These are phyloP conservation scores for Ophiostoma montium DNA, from an alignment of 2,329 filamentous ascomycete genomes.

Conservation along the genomic window DNA sequence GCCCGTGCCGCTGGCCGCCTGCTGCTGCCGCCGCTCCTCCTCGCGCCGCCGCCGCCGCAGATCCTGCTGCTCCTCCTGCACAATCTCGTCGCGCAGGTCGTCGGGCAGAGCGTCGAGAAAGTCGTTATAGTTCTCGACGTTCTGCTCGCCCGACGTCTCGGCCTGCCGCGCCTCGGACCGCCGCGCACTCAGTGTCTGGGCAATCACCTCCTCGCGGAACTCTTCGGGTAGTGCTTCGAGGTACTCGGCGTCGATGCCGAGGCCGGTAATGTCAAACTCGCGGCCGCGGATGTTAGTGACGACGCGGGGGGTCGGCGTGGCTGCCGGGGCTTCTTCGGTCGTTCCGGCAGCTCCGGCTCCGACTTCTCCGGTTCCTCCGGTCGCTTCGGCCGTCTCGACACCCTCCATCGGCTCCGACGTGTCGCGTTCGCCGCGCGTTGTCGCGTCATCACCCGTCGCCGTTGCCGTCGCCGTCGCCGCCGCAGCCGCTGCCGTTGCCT, in stretches of 20 bases:
- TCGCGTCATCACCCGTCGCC: slow-evolving; percentile 19
- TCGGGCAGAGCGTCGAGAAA: slow-evolving; percentile 87
- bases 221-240: slow-evolving; percentile 96
- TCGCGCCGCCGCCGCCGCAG: slow-evolving; percentile 79
- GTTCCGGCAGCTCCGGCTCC: background rate
- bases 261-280: slow-evolving; percentile 80
- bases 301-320: slow-evolving; percentile 34
- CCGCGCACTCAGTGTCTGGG: slow-evolving; percentile 72
- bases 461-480: slow-evolving; percentile 23
- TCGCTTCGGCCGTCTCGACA: slow-evolving; percentile 4
- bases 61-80: slow-evolving; percentile 80
- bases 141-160: slow-evolving; percentile 52
- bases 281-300: slow-evolving; percentile 75
- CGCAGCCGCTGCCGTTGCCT: slow-evolving; percentile 34
- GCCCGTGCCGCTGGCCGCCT: too few relatives aligned
- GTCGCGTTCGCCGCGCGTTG: slow-evolving; percentile 16
- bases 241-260: slow-evolving; percentile 91
- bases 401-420: slow-evolving; percentile 44
- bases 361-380: background rate
- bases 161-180: slow-evolving; percentile 62
- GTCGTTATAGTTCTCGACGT: slow-evolving; percentile 68
- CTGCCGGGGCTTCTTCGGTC: background rate
- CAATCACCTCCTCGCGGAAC: slow-evolving; percentile 87
- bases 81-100: slow-evolving; percentile 78
- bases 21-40: slow-evolving; percentile 51